Conservation (phyloP, 2,329 filamentous ascomycete species). For the Microdochium nivale region DNA sequence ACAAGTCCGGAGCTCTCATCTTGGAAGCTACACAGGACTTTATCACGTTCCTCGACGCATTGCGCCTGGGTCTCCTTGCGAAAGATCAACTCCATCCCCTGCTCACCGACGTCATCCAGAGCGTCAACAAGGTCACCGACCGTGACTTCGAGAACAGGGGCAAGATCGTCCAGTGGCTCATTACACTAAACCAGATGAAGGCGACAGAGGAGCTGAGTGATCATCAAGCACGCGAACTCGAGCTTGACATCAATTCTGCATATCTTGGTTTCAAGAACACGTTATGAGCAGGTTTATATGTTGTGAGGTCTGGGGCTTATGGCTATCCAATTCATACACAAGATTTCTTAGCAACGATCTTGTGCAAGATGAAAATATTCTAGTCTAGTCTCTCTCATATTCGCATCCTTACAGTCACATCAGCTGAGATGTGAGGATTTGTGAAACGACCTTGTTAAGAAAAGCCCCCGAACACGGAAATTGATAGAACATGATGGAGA, state of each 20-base stretch:
- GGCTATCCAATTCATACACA: too few species aligned
- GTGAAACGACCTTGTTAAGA: too few species aligned
- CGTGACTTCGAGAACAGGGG: slow-evolving; percentile 89
- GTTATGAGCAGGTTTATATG: background rate
- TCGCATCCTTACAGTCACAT: too few species aligned
- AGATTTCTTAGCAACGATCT: too few species aligned
- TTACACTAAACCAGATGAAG: slow-evolving; percentile 95
- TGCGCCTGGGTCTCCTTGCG: slow-evolving; percentile 83
- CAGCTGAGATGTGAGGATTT: too few species aligned
- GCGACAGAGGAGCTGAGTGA: slow-evolving; percentile 85
- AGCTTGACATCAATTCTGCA: slow-evolving; percentile 88
- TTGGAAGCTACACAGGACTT: slow-evolving; percentile 94
- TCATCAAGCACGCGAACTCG: slow-evolving; percentile 79
- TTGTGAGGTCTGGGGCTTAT: background rate
- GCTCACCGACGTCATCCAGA: slow-evolving; percentile 91
- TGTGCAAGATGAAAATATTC: too few species aligned
- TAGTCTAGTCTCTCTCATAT: too few species aligned
- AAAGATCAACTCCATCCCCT: slow-evolving; percentile 96
- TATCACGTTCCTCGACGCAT: slow-evolving; percentile 92
- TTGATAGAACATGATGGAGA: background rate
- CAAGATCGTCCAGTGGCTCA: slow-evolving; percentile 98
- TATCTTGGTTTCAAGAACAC: slow-evolving; percentile 87
- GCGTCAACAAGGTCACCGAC: slow-evolving; percentile 94
- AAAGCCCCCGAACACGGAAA: background rate
- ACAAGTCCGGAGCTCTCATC: slow-evolving; percentile 59